phyloP scores from a whole-genome alignment of 2,329 filamentous ascomycete genomes.

The Colletotrichum tamarilloi region DNA sequence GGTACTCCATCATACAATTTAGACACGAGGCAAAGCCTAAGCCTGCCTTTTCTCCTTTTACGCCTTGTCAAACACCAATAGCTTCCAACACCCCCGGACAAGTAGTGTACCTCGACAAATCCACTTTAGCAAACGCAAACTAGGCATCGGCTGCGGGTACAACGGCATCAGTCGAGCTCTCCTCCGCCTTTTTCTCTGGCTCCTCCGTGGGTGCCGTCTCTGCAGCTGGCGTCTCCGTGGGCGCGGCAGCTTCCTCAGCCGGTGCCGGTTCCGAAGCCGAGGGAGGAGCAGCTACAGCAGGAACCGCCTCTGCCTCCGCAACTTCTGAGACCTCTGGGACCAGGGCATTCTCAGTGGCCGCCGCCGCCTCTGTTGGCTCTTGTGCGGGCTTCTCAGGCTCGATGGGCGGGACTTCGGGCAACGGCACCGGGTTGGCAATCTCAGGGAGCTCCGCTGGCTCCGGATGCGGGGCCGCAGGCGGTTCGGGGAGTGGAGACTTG shows the following conservation, averaged over 20 bases:
- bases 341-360: neutral
- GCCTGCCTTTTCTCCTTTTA: neutral
- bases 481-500: conserved; percentile 26
- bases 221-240: neutral
- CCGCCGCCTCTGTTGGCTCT: neutral
- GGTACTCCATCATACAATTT: neutral
- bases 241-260: neutral
- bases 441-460: conserved; percentile 25
- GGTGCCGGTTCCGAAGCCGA: neutral
- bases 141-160: conserved; percentile 19
- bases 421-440: conserved; percentile 14
- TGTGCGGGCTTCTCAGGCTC: conserved; percentile 13
- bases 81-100: neutral
- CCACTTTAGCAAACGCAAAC: neutral
- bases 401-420: conserved; percentile 21
- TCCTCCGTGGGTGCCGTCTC: neutral
- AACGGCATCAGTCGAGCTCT: neutral
- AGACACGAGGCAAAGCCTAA: neutral
- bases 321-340: neutral
- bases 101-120: neutral
- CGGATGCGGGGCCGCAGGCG: conserved; percentile 23
- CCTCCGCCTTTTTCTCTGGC: conserved; percentile 4
- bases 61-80: conserved; percentile 2
- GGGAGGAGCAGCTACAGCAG: neutral
- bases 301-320: neutral